A percentile compares a stretch with the other conserved stretches of the same genome.
phyloP scores from a whole-genome alignment of 306 rosid species.

The Acmispon strigosus region DNA sequence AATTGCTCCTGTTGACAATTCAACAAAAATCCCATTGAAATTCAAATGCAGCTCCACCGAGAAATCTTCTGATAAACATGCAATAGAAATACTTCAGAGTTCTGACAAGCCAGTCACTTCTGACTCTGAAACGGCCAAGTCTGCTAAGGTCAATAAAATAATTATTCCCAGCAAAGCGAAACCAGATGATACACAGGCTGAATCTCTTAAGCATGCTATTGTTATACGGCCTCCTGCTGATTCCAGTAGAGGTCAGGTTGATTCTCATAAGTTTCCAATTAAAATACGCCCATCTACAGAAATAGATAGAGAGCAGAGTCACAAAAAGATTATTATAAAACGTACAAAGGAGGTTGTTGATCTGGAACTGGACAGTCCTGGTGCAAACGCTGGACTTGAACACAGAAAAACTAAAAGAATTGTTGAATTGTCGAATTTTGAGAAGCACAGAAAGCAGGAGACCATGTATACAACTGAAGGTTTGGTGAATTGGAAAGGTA shows the following conservation, averaged over 20 bases:
- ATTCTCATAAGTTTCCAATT: conserved; percentile 40
- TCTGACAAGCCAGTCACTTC: conserved; percentile 63
- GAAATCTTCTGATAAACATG: conserved; percentile 54
- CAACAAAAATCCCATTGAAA: conserved; percentile 56
- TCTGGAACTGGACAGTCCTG: conserved; percentile 59
- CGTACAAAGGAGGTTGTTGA: conserved; percentile 72
- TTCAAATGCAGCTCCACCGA: conserved; percentile 84
- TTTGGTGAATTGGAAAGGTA: conserved; percentile 46
- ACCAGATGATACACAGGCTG: conserved; percentile 56
- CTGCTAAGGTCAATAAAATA: conserved; percentile 63
- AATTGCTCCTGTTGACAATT: conserved; percentile 48
- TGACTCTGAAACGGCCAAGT: conserved; percentile 68
- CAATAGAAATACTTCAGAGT: conserved; percentile 42
- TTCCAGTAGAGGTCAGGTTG: conserved; percentile 45
- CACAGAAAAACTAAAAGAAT: conserved; percentile 85
- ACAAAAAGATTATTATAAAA: conserved; percentile 70
- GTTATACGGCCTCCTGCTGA: conserved; percentile 64
- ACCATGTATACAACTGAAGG: conserved; percentile 32
- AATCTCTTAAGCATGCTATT: conserved; percentile 54
- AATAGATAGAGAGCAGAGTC: conserved; percentile 56
- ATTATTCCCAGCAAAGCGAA: conserved; percentile 59
- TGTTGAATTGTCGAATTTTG: conserved; percentile 67
- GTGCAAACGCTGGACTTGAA: conserved; percentile 49
- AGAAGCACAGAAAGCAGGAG: conserved; percentile 57
- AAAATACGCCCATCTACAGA: conserved; percentile 43